A percentile compares a stretch with the other conserved stretches of the same genome.
Evolutionary conservation across 1,284 basidiomycete genomes (phyloP).

Genomic region (Porogramme epimiltina): DNA sequence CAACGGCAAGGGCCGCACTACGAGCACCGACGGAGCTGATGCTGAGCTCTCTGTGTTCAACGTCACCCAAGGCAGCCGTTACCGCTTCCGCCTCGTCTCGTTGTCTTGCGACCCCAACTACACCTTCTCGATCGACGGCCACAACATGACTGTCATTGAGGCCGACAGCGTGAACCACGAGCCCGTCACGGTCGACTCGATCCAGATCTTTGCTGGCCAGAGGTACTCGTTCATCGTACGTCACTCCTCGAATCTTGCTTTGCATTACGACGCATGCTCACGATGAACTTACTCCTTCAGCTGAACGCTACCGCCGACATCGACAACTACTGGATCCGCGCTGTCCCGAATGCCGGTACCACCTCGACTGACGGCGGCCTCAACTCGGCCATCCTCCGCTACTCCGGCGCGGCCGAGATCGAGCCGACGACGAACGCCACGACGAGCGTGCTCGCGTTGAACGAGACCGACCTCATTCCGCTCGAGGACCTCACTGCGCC

Average conservation of each 20-base stretch:
- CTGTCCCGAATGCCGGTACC: constrained; percentile 46
- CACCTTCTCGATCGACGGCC: constrained; percentile 41
- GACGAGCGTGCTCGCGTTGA: constrained; percentile 19
- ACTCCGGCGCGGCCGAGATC: constrained; percentile 35
- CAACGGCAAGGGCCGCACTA: no score
- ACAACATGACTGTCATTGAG: constrained; percentile 49
- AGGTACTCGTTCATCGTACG: constrained; percentile 30
- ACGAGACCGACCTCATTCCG: constrained; percentile 28
- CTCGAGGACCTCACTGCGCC: constrained; percentile 22
- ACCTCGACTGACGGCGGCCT: constrained; percentile 39
- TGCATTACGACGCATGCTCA: neutral
- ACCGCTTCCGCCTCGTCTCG: no score
- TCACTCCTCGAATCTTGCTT: neutral
- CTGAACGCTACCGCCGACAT: constrained; percentile 34
- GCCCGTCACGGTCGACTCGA: constrained; percentile 40
- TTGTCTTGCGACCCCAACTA: constrained; percentile 32
- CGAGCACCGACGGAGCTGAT: no score
- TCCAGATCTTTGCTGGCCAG: constrained; percentile 39
- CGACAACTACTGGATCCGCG: no score
- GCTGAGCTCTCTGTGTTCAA: no score
- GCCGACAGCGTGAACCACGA: constrained; percentile 44
- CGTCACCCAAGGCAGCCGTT: no score
- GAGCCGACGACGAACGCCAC: constrained; percentile 45
- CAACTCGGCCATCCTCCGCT: constrained; percentile 32
- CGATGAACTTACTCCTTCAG: neutral